Conservation (phyloP, 768 basidiomycete genomes). For the Leccinum disarticulatum region DNA sequence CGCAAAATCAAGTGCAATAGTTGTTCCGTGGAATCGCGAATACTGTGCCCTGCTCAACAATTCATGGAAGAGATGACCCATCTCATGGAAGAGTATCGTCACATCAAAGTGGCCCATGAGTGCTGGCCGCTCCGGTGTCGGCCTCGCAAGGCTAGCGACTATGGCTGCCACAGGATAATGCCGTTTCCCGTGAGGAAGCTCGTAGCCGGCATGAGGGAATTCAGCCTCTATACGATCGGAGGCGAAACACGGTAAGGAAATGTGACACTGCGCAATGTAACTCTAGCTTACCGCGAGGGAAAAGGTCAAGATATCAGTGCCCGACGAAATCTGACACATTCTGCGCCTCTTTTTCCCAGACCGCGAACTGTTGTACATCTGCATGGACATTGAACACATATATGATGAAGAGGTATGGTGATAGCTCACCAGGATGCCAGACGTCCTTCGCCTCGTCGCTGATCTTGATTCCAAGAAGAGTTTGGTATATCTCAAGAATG, state of each 20-base stretch:
- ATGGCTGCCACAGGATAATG: constrained; percentile 77
- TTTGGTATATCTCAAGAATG: constrained; percentile 83
- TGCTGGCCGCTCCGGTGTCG: constrained; percentile 76
- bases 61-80: constrained; percentile 75
- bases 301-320: constrained; percentile 86
- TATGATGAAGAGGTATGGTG: not conserved
- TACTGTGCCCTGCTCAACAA: constrained; percentile 70
- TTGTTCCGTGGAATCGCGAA: constrained; percentile 80
- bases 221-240: constrained; percentile 53
- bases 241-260: not conserved
- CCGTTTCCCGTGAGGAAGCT: constrained; percentile 52
- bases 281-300: constrained; percentile 60
- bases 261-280: not conserved
- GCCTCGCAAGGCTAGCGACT: constrained; percentile 90
- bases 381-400: not conserved
- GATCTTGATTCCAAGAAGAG: constrained; percentile 66
- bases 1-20: constrained; percentile 79
- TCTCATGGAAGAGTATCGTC: constrained; percentile 91
- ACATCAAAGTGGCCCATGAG: constrained; percentile 87
- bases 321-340: constrained; percentile 75
- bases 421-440: constrained; percentile 73
- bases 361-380: constrained; percentile 84
- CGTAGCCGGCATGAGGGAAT: constrained; percentile 82
- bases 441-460: constrained; percentile 58
- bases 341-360: constrained; percentile 79